A percentile compares a stretch with the other conserved stretches of the same genome.
phyloP scores from a whole-genome alignment of 73 alveolate genomes.

The Paramecium biaurelia region DNA sequence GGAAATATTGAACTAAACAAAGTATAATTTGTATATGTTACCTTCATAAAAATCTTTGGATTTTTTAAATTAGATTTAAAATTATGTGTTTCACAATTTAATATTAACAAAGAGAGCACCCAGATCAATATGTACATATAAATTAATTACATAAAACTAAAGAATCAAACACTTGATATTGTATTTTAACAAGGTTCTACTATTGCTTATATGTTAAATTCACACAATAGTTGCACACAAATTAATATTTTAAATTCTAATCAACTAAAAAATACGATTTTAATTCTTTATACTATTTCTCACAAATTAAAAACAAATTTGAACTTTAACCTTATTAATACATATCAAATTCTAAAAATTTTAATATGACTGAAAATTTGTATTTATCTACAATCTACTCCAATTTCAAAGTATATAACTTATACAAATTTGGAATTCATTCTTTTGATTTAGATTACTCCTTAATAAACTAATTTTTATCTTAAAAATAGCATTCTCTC shows the following conservation, averaged over 20 bases:
- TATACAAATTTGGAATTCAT: not conserved
- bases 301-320: too few species aligned
- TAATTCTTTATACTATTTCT: too few species aligned
- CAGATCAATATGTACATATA: not conserved
- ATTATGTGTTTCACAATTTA: conserved; percentile 25
- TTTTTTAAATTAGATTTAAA: conserved; percentile 47
- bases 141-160: not conserved
- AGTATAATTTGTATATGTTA: not conserved
- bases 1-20: conserved; percentile 84
- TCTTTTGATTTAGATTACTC: not conserved
- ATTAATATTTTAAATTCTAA: too few species aligned
- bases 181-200: not conserved
- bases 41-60: conserved; percentile 53
- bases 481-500: not conserved
- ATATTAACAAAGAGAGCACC: not conserved
- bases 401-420: too few species aligned
- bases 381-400: too few species aligned
- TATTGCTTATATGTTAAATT: too few species aligned
- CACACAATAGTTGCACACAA: too few species aligned
- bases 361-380: not conserved
- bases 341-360: not conserved
- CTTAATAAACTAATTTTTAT: not conserved
- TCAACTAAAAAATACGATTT: too few species aligned
- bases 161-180: not conserved
- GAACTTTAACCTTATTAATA: not conserved